Evolutionary conservation across 2,329 filamentous ascomycete species (phyloP).

Genomic region (Colletotrichum kahawae): DNA sequence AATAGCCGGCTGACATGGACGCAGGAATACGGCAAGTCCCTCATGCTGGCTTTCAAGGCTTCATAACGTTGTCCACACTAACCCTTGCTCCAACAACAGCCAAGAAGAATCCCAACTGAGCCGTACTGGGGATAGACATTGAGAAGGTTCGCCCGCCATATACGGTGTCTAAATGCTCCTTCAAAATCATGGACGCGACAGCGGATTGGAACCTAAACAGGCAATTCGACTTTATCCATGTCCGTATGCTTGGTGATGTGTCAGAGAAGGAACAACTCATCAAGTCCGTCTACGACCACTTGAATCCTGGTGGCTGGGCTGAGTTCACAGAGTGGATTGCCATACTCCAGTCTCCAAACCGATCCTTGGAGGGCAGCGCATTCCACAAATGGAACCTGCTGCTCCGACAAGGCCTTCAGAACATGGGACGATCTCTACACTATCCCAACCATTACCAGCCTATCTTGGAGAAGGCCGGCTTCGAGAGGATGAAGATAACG

Average conservation of each 20-base stretch:
- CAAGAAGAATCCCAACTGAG: constrained; percentile 28
- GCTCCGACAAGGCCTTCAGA: constrained; percentile 29
- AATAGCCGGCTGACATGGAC: constrained; percentile 5
- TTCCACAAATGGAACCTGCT: constrained; percentile 34
- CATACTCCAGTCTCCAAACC: constrained; percentile 34
- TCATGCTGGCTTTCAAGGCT: neutral
- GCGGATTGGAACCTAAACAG: constrained; percentile 30
- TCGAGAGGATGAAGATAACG: constrained; percentile 29
- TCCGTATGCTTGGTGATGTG: constrained; percentile 35
- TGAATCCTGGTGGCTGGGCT: constrained; percentile 24
- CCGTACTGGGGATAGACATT: constrained; percentile 34
- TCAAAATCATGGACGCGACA: constrained; percentile 30
- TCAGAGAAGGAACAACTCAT: constrained; percentile 29
- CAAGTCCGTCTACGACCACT: constrained; percentile 33
- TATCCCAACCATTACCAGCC: constrained; percentile 30
- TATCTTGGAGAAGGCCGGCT: constrained; percentile 28
- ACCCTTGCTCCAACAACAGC: constrained; percentile 15
- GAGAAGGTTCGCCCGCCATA: constrained; percentile 31
- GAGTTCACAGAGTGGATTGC: constrained; percentile 41
- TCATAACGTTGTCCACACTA: neutral
- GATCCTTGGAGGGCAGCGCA: constrained; percentile 33
- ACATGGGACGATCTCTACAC: constrained; percentile 35
- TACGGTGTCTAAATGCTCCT: constrained; percentile 31
- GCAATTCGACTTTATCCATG: constrained; percentile 35
- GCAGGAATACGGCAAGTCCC: constrained; percentile 28